Conservation (phyloP, 176 grass and related monocot genomes). For the Oropetium thomaeum region DNA sequence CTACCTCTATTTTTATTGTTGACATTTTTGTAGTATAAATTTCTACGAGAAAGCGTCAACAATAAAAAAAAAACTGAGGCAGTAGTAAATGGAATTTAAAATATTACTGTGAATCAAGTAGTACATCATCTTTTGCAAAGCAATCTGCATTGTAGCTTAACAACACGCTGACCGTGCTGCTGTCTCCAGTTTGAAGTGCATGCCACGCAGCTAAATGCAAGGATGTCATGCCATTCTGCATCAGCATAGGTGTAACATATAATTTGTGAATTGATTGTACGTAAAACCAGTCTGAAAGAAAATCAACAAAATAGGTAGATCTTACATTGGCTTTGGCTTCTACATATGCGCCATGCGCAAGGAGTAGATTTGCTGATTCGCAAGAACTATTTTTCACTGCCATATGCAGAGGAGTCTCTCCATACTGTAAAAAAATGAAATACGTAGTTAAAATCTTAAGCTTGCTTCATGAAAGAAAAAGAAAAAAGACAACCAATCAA, state of each 20-base stretch:
- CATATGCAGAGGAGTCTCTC: conserved; percentile 95
- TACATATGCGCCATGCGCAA: conserved; percentile 63
- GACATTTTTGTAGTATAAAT: too few species aligned
- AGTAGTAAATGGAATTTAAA: conserved; percentile 36
- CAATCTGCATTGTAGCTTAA: conserved; percentile 78
- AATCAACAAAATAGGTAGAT: conserved; percentile 10
- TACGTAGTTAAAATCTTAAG: conserved; percentile 14
- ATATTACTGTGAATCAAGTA: conserved; percentile 36
- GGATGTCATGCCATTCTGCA: conserved; percentile 97
- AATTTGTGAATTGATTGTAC: background rate
- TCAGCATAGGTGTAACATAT: conserved; percentile 26
- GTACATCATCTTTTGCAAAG: conserved; percentile 92
- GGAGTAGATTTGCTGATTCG: conserved; percentile 71
- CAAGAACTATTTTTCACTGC: conserved; percentile 85
- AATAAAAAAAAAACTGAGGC: too few species aligned
- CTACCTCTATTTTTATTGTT: too few species aligned
- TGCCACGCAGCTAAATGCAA: conserved; percentile 98
- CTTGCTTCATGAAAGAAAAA: background rate
- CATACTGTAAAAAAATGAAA: conserved; percentile 60
- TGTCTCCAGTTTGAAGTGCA: conserved; percentile 65
- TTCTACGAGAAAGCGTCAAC: too few species aligned
- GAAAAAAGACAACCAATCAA: conserved; percentile 6
- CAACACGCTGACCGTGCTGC: conserved; percentile 58
- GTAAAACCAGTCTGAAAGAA: background rate
- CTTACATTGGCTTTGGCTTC: conserved; percentile 89